A percentile compares a stretch with the other conserved stretches of the same genome.
These are phyloP conservation scores for Ambrosia hybrid DNA, from an alignment of 140 eudicot species.

Conservation along the genomic window DNA sequence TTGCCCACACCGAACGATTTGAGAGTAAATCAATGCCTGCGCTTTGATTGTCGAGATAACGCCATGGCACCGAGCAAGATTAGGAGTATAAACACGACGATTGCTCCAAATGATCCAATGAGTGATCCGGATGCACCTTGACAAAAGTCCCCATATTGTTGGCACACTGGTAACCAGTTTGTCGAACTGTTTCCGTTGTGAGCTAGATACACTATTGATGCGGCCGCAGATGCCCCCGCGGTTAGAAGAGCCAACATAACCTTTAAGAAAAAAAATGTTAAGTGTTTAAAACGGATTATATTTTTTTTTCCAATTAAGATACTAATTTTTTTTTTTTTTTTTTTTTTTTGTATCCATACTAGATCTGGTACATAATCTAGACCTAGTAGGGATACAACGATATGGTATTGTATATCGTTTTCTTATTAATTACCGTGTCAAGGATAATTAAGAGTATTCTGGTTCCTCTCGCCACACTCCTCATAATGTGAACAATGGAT, in stretches of 20 bases:
- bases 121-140: constrained; percentile 56
- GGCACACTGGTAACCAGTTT: constrained; percentile 60
- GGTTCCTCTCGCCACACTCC: constrained; percentile 42
- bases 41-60: constrained; percentile 30
- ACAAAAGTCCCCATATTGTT: constrained; percentile 50
- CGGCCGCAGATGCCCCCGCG: constrained; percentile 60
- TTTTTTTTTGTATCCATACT: background rate
- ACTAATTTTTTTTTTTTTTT: no score
- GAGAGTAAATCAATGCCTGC: constrained; percentile 1
- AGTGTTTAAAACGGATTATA: background rate
- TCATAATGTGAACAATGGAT: constrained; percentile 48
- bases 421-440: constrained; percentile 57
- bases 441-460: constrained; percentile 47
- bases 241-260: constrained; percentile 41
- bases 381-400: background rate
- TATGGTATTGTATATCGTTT: background rate
- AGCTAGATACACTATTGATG: constrained; percentile 64
- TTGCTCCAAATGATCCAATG: constrained; percentile 56
- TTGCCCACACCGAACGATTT: background rate
- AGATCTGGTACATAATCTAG: background rate
- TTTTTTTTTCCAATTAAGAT: background rate
- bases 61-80: constrained; percentile 53
- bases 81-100: constrained; percentile 35
- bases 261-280: constrained; percentile 13
- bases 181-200: constrained; percentile 57